Evolutionary conservation across 371 early-diverging fungal genomes (phyloP).

Genomic region (Rhizopus sp.): DNA sequence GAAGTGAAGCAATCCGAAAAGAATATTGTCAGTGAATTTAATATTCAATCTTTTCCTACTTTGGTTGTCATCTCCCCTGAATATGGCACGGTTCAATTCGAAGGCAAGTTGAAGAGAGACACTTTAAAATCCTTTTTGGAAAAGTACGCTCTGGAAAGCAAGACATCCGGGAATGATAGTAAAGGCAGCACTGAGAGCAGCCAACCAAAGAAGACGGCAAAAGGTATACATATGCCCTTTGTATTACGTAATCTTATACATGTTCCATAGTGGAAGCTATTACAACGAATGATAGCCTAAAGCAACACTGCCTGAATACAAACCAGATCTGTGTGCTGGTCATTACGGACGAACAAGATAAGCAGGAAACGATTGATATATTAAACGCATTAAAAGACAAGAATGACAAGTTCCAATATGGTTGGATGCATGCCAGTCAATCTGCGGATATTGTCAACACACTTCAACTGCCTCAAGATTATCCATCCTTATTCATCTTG

Average conservation of each 20-base stretch:
- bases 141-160: conserved; percentile 49
- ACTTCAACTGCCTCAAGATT: conserved; percentile 71
- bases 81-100: conserved; percentile 32
- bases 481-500: conserved; percentile 69
- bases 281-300: conserved; percentile 13
- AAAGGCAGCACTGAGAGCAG: conserved; percentile 4
- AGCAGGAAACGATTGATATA: conserved; percentile 52
- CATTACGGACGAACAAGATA: conserved; percentile 62
- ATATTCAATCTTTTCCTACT: conserved; percentile 63
- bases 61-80: conserved; percentile 59
- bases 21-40: conserved; percentile 52
- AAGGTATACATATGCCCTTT: not conserved
- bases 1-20: conserved; percentile 66
- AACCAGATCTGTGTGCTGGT: conserved; percentile 58
- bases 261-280: conserved; percentile 18
- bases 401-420: conserved; percentile 40
- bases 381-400: conserved; percentile 57
- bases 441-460: conserved; percentile 52
- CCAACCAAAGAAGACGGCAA: conserved; percentile 19
- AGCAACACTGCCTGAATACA: conserved; percentile 12
- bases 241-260: not conserved
- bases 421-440: conserved; percentile 72
- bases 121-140: conserved; percentile 58
- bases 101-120: conserved; percentile 61
- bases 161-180: conserved; percentile 13